phyloP scores from a whole-genome alignment of 257 asterid species.

The Fraxinus anomala region DNA sequence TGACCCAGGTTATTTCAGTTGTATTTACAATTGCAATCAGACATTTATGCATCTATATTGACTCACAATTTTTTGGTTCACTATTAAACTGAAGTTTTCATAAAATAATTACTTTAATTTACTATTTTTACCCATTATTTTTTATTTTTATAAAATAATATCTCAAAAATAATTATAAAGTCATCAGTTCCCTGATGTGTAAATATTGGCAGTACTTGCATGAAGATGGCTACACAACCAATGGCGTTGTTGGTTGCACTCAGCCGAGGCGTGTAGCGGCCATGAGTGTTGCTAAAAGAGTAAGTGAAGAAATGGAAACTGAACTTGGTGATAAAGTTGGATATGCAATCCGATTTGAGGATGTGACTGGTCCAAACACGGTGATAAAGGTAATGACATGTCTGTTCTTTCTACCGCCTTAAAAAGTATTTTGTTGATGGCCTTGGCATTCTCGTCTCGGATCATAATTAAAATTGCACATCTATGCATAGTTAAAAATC shows the following conservation, averaged over 20 bases:
- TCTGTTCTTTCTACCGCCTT: neutral
- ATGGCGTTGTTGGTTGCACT: constrained; percentile 87
- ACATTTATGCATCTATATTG: neutral
- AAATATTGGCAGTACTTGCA: constrained; percentile 73
- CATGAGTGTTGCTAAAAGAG: constrained; percentile 99
- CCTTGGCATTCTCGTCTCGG: neutral
- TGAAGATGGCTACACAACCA: constrained; percentile 80
- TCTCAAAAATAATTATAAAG: neutral
- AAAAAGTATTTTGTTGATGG: constrained; percentile 16
- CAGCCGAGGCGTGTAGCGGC: constrained; percentile 99
- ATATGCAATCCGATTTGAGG: constrained; percentile 96
- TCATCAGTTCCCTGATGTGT: constrained; percentile 11
- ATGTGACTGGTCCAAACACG: constrained; percentile 90
- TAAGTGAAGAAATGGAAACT: constrained; percentile 97
- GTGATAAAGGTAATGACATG: constrained; percentile 68
- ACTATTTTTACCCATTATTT: neutral
- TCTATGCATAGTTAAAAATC: neutral
- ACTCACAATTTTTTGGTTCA: neutral
- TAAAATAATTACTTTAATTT: neutral
- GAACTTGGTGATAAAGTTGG: constrained; percentile 92
- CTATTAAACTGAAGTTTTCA: neutral
- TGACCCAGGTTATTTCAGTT: constrained; percentile 73
- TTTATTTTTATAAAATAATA: neutral
- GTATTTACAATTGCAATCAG: neutral
- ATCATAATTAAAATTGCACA: neutral